A percentile compares a stretch with the other conserved stretches of the same genome.
These are phyloP conservation scores for Colletotrichum filicis DNA, from an alignment of 2,329 filamentous ascomycete species.

Conservation along the genomic window DNA sequence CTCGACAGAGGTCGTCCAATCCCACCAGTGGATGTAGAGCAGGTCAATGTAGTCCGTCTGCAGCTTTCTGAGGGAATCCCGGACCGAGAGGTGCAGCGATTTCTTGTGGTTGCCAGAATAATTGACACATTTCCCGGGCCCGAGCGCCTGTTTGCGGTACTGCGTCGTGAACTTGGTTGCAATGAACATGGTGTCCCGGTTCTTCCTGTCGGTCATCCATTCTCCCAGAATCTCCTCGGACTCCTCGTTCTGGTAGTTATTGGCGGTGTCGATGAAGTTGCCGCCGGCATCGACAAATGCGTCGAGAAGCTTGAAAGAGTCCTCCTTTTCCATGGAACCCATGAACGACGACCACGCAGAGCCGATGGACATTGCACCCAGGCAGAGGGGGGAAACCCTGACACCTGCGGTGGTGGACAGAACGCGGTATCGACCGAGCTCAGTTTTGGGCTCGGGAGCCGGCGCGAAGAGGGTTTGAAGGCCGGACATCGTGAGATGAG, in stretches of 20 bases:
- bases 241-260: slow-evolving; percentile 67
- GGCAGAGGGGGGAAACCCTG: slow-evolving; percentile 62
- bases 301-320: slow-evolving; percentile 67
- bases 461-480: slow-evolving; percentile 37
- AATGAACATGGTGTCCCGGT: slow-evolving; percentile 64
- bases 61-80: slow-evolving; percentile 57
- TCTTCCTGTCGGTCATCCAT: slow-evolving; percentile 61
- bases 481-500: slow-evolving; percentile 14
- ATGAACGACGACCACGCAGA: slow-evolving; percentile 55
- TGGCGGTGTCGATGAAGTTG: slow-evolving; percentile 76
- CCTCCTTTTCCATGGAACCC: slow-evolving; percentile 65
- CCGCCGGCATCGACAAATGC: slow-evolving; percentile 67
- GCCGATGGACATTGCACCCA: slow-evolving; percentile 66
- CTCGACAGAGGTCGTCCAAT: slow-evolving; percentile 52
- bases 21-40: slow-evolving; percentile 58
- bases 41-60: slow-evolving; percentile 57
- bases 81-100: slow-evolving; percentile 53
- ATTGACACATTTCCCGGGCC: slow-evolving; percentile 51
- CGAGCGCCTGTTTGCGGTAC: slow-evolving; percentile 51
- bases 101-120: slow-evolving; percentile 55
- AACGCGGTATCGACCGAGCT: slow-evolving; percentile 63
- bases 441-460: slow-evolving; percentile 54
- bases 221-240: slow-evolving; percentile 69
- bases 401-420: slow-evolving; percentile 61
- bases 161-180: slow-evolving; percentile 67